phyloP scores from a whole-genome alignment of 768 basidiomycete species.

The Termitomyces sp. region DNA sequence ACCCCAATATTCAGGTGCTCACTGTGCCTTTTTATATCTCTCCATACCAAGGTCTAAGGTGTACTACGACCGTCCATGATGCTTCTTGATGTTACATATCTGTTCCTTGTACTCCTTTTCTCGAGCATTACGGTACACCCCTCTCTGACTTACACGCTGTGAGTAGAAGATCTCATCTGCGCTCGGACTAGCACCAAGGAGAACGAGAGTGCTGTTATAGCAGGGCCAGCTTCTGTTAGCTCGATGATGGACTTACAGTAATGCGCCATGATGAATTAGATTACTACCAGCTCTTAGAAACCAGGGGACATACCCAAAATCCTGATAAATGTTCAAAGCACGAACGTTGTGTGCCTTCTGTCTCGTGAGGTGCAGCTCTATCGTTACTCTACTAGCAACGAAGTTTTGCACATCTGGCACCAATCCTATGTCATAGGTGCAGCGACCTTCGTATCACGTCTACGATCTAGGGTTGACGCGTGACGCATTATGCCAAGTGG shows the following conservation, averaged over 20 bases:
- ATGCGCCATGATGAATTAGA: no score
- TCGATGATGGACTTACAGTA: no score
- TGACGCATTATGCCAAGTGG: not conserved
- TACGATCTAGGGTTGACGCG: no score
- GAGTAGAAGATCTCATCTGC: slow-evolving; percentile 11
- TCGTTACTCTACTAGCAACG: slow-evolving; percentile 12
- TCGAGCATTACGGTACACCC: not conserved
- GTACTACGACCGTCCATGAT: not conserved
- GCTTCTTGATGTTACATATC: not conserved
- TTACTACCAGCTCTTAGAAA: slow-evolving; percentile 15
- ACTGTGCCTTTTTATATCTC: no score
- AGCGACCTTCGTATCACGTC: not conserved
- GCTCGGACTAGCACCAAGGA: slow-evolving; percentile 14
- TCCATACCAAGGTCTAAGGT: no score
- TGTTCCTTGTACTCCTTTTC: not conserved
- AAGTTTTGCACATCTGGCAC: slow-evolving; percentile 15
- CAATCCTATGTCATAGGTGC: slow-evolving; percentile 13
- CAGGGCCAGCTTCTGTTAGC: slow-evolving; percentile 15
- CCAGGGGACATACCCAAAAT: no score
- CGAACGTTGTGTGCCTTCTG: no score
- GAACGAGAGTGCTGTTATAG: slow-evolving; percentile 10
- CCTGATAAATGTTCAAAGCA: no score
- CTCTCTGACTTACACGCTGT: not conserved
- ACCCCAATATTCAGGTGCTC: no score
- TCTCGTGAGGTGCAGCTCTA: slow-evolving; percentile 14